phyloP scores from a whole-genome alignment of 2,329 filamentous ascomycete genomes.

The Colletotrichum camelliae region DNA sequence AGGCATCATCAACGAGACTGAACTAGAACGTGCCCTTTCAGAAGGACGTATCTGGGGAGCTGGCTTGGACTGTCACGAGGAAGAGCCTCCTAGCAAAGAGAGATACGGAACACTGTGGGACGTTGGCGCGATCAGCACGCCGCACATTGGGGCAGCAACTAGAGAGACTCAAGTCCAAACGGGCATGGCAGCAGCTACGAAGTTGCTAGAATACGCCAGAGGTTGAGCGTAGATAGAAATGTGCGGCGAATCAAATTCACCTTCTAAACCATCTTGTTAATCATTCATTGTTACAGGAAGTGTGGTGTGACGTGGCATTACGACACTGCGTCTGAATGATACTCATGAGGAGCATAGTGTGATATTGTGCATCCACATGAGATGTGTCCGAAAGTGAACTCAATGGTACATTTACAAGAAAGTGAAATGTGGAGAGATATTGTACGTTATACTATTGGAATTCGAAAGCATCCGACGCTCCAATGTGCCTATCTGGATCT shows the following conservation, averaged over 20 bases:
- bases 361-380: neutral
- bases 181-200: conserved; percentile 28
- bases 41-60: conserved; percentile 42
- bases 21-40: conserved; percentile 33
- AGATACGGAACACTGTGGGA: conserved; percentile 39
- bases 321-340: neutral
- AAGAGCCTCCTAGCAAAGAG: conserved; percentile 41
- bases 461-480: neutral
- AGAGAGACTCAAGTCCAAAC: conserved; percentile 34
- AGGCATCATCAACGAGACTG: conserved; percentile 43
- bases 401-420: neutral
- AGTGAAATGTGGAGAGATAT: neutral
- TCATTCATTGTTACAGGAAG: neutral
- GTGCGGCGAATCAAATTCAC: neutral
- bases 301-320: neutral
- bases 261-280: neutral
- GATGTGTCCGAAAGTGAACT: neutral
- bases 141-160: conserved; percentile 52
- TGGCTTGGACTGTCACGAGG: conserved; percentile 43
- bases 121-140: conserved; percentile 43
- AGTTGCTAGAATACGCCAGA: conserved; percentile 25
- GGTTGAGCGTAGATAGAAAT: neutral
- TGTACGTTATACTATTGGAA: neutral
- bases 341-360: neutral
- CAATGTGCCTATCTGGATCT: neutral